Conservation (phyloP, 2,329 filamentous ascomycete species). For the Pyricularia sp. region DNA sequence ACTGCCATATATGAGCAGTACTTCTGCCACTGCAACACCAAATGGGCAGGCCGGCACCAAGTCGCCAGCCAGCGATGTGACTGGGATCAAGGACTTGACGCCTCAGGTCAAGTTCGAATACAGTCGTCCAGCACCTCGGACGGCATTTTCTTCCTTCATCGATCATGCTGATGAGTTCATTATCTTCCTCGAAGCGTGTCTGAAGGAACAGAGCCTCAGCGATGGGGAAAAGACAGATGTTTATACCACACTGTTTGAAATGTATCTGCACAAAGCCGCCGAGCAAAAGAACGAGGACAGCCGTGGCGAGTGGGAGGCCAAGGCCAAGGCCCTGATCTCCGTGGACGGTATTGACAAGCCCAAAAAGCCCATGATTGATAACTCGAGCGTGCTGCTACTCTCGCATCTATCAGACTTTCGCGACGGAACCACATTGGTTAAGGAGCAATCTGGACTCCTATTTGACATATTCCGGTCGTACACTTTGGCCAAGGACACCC, state of each 20-base stretch:
- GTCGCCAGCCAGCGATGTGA: constrained; percentile 33
- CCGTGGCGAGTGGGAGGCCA: constrained; percentile 73
- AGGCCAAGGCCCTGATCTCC: constrained; percentile 71
- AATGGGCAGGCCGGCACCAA: constrained; percentile 34
- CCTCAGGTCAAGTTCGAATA: constrained; percentile 47
- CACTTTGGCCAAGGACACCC: constrained; percentile 81
- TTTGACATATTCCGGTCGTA: constrained; percentile 97
- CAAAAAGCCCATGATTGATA: constrained; percentile 55
- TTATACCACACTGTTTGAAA: constrained; percentile 92
- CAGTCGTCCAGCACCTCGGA: constrained; percentile 66
- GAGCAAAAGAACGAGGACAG: constrained; percentile 54
- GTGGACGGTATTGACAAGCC: constrained; percentile 47
- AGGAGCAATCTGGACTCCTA: constrained; percentile 80
- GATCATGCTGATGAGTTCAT: constrained; percentile 90
- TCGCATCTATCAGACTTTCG: constrained; percentile 85
- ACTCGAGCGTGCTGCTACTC: constrained; percentile 82
- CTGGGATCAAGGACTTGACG: constrained; percentile 30
- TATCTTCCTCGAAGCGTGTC: constrained; percentile 77
- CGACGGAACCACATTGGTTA: constrained; percentile 82
- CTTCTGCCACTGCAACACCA: constrained; percentile 41
- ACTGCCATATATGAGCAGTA: constrained; percentile 69
- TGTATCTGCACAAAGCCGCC: constrained; percentile 86
- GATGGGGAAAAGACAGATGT: constrained; percentile 70
- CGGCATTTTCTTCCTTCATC: constrained; percentile 91
- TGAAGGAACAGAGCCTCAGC: constrained; percentile 57